A percentile compares a stretch with the other conserved stretches of the same genome.
phyloP scores from a whole-genome alignment of 768 basidiomycete species.

The Piloderma croceum region DNA sequence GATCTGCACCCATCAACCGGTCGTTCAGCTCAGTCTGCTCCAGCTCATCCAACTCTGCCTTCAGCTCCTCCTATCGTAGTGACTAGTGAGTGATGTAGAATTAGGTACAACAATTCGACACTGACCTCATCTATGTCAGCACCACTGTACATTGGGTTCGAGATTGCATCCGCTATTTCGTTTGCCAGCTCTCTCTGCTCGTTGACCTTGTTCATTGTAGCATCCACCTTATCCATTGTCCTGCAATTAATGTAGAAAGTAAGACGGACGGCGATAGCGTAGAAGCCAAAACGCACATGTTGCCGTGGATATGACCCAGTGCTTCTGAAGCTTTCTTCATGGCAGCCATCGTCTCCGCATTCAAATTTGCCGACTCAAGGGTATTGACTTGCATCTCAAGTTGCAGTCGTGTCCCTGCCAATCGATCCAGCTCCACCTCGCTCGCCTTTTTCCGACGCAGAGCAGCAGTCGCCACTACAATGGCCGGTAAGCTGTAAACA shows the following conservation, averaged over 20 bases:
- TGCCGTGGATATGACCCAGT: constrained; percentile 83
- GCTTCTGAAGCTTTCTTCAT: constrained; percentile 96
- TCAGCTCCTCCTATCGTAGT: constrained; percentile 65
- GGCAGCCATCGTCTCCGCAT: constrained; percentile 93
- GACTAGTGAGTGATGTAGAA: constrained; percentile 2
- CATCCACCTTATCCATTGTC: constrained; percentile 83
- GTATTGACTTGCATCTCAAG: constrained; percentile 97
- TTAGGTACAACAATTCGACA: constrained; percentile 2
- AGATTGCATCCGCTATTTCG: constrained; percentile 88
- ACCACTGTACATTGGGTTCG: constrained; percentile 56
- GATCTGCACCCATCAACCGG: constrained; percentile 79
- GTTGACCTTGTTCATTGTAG: constrained; percentile 78
- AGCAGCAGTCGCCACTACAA: constrained; percentile 78
- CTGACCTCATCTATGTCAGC: constrained; percentile 68
- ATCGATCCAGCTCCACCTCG: constrained; percentile 80
- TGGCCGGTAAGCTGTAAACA: constrained; percentile 10
- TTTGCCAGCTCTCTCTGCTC: constrained; percentile 90
- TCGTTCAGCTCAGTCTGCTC: constrained; percentile 88
- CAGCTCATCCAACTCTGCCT: constrained; percentile 74
- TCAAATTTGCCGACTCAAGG: constrained; percentile 94
- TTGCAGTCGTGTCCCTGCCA: constrained; percentile 82
- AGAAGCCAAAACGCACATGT: constrained; percentile 56
- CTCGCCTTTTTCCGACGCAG: constrained; percentile 89
- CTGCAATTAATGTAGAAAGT: constrained; percentile 32
- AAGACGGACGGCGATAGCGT: constrained; percentile 1